Base-by-base conservation (phyloP, 139 green algal genomes). In the Chlorella ohadii region DNA sequence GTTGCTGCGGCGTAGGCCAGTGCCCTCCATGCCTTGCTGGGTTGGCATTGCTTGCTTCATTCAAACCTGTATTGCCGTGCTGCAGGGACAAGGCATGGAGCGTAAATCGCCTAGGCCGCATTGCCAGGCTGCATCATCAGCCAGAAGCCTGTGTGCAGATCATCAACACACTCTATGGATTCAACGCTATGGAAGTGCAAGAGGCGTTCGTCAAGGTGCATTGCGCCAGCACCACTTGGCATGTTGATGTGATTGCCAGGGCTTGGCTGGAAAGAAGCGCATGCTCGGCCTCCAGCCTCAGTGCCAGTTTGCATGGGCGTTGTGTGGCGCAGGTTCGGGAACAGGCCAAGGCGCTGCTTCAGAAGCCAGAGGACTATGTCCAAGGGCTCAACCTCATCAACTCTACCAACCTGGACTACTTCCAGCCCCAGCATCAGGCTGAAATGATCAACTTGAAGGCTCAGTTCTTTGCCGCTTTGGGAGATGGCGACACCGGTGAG, bases 121-220 rank as follows among this genome's bases (percentile, higher is more conserved):
- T 99, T 25, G 95, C 95, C 0, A 91, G 94, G 23, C 93, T 96
- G 83, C 96, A 98, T 78, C 88, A 85, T 68, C 75, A 82, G 75
- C 83, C 83, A 0, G 88, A 90, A 44, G 77, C 87, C 25, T 93
- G 93, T 81, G 82, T 93, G 61, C 44, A 87, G 44, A 90, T 98
- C 68, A 94, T 99, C 75, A 98, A 96, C 88, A 96, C 89, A 39
- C 88, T 99, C 88, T 99, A 99, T 84, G 95, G 96, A 78, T 99
- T 96, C 87, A 95, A 93, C 76, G 94, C 95, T 39, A 99, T 99
- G 96, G 97, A 99, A 83, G 95, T 99, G 70, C 94, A 98, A 88
- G 97, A 99, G 84, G 97, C 97, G 20, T 99, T 99, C 89, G 89
- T 97, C 22, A 99, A 99, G 90, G 98, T 98, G 81, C 51, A 22